Evolutionary conservation across 176 grass and related monocot species (phyloP).

Genomic region (Phoenix dactylifera): DNA sequence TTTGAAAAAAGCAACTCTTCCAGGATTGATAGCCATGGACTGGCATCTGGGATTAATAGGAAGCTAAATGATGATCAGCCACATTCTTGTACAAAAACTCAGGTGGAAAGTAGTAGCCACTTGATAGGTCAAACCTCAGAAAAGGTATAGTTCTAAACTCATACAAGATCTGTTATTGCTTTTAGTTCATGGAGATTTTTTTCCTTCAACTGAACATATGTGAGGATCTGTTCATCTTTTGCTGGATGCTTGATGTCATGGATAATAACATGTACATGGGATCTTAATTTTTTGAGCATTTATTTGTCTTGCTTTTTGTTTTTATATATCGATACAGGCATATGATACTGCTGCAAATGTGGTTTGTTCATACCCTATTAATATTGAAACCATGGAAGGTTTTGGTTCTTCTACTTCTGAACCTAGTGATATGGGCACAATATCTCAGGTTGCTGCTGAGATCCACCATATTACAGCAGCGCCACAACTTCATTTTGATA

Average conservation of each 20-base stretch:
- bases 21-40: conserved; percentile 25
- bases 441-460: conserved; percentile 17
- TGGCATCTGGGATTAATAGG: conserved; percentile 22
- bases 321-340: conserved; percentile 33
- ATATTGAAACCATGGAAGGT: conserved; percentile 30
- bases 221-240: too few relatives aligned
- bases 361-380: conserved; percentile 25
- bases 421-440: conserved; percentile 19
- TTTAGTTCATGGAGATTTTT: too few relatives aligned
- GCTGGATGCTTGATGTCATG: too few relatives aligned
- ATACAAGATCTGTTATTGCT: too few relatives aligned
- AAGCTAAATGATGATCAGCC: conserved; percentile 26
- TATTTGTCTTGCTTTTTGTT: conserved; percentile 7
- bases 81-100: conserved; percentile 24
- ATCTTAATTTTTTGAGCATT: too few relatives aligned
- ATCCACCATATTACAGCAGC: conserved; percentile 22
- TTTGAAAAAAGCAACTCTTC: conserved; percentile 22
- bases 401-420: conserved; percentile 24
- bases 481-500: conserved; percentile 21
- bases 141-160: conserved; percentile 24
- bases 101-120: conserved; percentile 18
- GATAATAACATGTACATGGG: too few relatives aligned
- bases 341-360: conserved; percentile 15
- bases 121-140: conserved; percentile 21
- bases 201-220: too few relatives aligned